Evolutionary conservation across 2,329 filamentous ascomycete species (phyloP).

Genomic region (Ilyonectria robusta): DNA sequence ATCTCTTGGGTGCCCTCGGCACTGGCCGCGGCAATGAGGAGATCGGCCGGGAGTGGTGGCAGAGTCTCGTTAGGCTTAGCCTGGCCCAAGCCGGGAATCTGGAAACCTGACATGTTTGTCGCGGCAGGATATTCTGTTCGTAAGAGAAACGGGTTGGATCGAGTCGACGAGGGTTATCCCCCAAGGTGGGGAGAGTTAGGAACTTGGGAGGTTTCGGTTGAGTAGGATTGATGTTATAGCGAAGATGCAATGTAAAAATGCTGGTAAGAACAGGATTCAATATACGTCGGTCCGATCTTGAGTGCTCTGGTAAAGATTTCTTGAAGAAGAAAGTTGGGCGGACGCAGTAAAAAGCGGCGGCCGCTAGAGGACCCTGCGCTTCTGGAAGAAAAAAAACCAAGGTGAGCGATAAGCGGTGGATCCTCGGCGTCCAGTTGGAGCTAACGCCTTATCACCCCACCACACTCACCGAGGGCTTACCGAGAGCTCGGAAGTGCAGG

Average conservation of each 20-base stretch:
- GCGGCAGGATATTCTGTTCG: not conserved
- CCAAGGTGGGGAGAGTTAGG: not conserved
- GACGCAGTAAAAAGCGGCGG: conserved; percentile 2
- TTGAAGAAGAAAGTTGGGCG: conserved; percentile 2
- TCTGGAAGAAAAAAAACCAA: conserved; percentile 51
- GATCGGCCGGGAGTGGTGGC: conserved; percentile 55
- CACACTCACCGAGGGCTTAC: conserved; percentile 36
- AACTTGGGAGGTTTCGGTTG: not conserved
- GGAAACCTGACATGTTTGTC: conserved; percentile 57
- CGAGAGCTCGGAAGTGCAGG: conserved; percentile 33
- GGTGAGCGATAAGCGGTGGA: conserved; percentile 48
- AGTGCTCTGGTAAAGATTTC: conserved; percentile 12
- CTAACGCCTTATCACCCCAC: conserved; percentile 39
- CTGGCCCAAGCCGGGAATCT: conserved; percentile 60
- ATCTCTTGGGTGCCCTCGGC: conserved; percentile 43
- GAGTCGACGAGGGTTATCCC: not conserved
- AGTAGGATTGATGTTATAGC: too few species aligned
- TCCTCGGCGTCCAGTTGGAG: conserved; percentile 7
- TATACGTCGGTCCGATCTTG: not conserved
- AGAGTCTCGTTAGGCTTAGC: conserved; percentile 59
- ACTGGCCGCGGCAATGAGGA: conserved; percentile 49
- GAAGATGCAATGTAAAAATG: too few species aligned
- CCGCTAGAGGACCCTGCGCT: conserved; percentile 33
- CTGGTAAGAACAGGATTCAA: not conserved
- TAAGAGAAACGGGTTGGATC: not conserved